These are phyloP conservation scores for Miamiensis avidus DNA, from an alignment of 169 alveolate species.

Conservation along the genomic window DNA sequence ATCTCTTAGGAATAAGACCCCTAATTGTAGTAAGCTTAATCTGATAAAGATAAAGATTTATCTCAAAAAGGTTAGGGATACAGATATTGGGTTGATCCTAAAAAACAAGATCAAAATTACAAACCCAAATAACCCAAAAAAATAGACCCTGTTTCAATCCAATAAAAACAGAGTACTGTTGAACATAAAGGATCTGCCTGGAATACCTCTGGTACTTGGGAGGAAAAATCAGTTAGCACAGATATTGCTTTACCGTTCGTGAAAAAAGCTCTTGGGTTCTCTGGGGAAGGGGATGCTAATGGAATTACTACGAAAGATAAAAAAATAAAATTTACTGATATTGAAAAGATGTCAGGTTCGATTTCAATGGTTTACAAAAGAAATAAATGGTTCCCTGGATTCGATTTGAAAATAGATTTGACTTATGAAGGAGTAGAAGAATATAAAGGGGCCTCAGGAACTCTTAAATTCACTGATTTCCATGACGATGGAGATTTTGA, in stretches of 20 bases:
- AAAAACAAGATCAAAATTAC: neutral
- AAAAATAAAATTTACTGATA: neutral
- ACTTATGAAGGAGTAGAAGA: neutral
- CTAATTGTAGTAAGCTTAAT: too few relatives aligned
- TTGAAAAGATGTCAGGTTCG: neutral
- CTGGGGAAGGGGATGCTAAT: neutral
- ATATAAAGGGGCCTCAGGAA: neutral
- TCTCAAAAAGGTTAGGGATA: neutral
- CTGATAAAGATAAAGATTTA: neutral
- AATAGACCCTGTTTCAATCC: neutral
- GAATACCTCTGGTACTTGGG: neutral
- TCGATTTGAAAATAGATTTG: neutral
- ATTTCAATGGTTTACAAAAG: neutral
- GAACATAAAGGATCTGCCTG: neutral
- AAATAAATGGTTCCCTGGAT: neutral
- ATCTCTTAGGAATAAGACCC: too few relatives aligned
- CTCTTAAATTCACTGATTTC: neutral
- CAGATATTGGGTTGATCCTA: neutral
- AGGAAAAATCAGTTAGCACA: neutral
- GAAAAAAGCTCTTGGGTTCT: neutral
- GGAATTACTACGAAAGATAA: neutral
- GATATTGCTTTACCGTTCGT: neutral
- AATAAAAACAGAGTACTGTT: neutral
- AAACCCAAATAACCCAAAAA: neutral
- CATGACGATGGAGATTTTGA: neutral